phyloP scores from a whole-genome alignment of 2,329 filamentous ascomycete genomes.

The Nigrograna mackinnonii region DNA sequence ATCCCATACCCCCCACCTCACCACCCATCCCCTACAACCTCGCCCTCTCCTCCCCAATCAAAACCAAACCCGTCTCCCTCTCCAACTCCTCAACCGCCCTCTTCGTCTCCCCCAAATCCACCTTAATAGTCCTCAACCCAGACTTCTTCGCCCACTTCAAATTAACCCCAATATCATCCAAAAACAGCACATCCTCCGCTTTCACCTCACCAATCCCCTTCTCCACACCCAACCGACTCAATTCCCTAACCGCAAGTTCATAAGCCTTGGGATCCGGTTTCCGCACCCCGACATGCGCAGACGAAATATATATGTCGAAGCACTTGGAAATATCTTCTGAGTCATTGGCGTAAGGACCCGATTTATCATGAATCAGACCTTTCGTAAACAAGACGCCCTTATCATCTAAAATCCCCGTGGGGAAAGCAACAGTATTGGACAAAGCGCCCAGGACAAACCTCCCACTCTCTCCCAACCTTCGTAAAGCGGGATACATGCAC shows the following conservation, averaged over 20 bases:
- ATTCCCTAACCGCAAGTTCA: conserved; percentile 66
- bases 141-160: conserved; percentile 74
- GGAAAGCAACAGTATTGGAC: conserved; percentile 89
- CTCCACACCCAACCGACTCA: conserved; percentile 65
- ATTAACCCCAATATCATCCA: conserved; percentile 95
- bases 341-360: conserved; percentile 26
- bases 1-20: too few species aligned
- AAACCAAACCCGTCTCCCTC: conserved; percentile 67
- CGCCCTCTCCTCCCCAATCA: too few species aligned
- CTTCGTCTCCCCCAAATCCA: conserved; percentile 74
- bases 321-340: conserved; percentile 59
- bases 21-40: too few species aligned
- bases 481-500: conserved; percentile 83
- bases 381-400: conserved; percentile 46
- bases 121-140: conserved; percentile 85
- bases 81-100: conserved; percentile 86
- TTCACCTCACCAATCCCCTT: conserved; percentile 59
- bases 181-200: conserved; percentile 75
- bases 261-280: conserved; percentile 90
- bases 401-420: conserved; percentile 70
- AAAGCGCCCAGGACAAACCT: conserved; percentile 68
- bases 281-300: conserved; percentile 81
- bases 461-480: conserved; percentile 60
- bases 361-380: conserved; percentile 25
- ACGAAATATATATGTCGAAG: conserved; percentile 89